phyloP scores from a whole-genome alignment of 1,139 yeast genomes.

The Geotrichum phurueaensis region DNA sequence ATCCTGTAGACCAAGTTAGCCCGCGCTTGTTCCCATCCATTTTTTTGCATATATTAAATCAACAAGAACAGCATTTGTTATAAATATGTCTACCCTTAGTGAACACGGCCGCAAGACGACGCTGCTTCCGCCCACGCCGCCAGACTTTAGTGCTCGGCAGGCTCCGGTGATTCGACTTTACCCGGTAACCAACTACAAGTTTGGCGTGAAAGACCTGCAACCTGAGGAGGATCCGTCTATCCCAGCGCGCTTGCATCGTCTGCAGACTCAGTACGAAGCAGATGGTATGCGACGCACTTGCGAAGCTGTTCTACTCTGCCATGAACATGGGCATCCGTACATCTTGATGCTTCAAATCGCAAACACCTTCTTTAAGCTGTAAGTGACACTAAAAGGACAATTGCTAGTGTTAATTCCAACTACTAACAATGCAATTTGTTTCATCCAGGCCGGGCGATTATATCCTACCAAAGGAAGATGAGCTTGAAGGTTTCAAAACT shows the following conservation, averaged over 20 bases:
- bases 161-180: conserved; percentile 29
- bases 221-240: conserved; percentile 35
- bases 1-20: not conserved
- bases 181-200: conserved; percentile 35
- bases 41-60: not conserved
- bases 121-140: conserved; percentile 22
- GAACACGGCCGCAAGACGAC: conserved; percentile 26
- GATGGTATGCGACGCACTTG: conserved; percentile 36
- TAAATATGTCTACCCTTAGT: conserved; percentile 29
- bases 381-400: conserved; percentile 13
- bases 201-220: conserved; percentile 33
- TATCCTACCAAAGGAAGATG: conserved; percentile 33
- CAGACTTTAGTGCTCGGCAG: conserved; percentile 24
- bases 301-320: conserved; percentile 35
- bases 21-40: no score
- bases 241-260: conserved; percentile 28
- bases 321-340: conserved; percentile 36
- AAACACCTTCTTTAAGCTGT: conserved; percentile 31
- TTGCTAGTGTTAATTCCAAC: not conserved
- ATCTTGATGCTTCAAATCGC: conserved; percentile 34
- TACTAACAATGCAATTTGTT: not conserved
- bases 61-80: not conserved
- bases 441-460: conserved; percentile 34
- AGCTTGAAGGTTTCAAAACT: conserved; percentile 29
- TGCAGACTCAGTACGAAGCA: conserved; percentile 32